Evolutionary conservation across 1,284 basidiomycete genomes (phyloP), one percentile per base, ranked within the genome.

Genomic region (Dichomitus squalens): DNA sequence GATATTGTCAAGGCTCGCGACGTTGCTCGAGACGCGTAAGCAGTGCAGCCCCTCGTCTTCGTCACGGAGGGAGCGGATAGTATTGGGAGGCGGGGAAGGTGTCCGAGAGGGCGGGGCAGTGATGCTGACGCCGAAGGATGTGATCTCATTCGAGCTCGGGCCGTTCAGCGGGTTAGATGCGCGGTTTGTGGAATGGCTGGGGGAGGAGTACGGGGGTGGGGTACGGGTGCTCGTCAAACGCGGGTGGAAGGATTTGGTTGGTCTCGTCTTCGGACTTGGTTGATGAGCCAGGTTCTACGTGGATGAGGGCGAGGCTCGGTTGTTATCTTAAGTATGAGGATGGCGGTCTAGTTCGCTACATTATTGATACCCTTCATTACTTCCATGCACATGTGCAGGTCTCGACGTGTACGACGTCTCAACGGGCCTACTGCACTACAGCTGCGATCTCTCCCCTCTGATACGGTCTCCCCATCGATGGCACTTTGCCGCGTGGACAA

Each of bases 131-230:
- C 81, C 87, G 8, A 84, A 79, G 65, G 88, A 91, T 57, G 73
- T 92, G 7, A 58, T 84, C 16, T 75, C 82, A 18, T 85, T 92
- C 48, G 88, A 89, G 66, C 78, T 92, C 1, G 86, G 88, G 1
- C 85, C 88, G 9, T 73, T 90, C 59, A 92, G 89, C 64, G 74
- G 76, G 8, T 68, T 85, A 44, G 90, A 92, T 63, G 84, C 80
- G 21, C 76, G 76, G 40, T 92, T 91, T 67, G 72, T 92, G 21
- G 88, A 89, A 67, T 92, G 88, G 89, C 74, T 93, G 11, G 82
- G 76, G 2, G 78, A 79, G 47, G 87, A 88, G 69, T 88, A 88
- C 59, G 82, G 79, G 5, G 75, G 76, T 4, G 81, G 79, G 0
- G 67, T 68, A 47, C 72, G 72, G 53, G 70, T 80, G 20, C 69